These are phyloP conservation scores for Colletotrichum sp. DNA, from an alignment of 2,329 filamentous ascomycete genomes.

Conservation along the genomic window DNA sequence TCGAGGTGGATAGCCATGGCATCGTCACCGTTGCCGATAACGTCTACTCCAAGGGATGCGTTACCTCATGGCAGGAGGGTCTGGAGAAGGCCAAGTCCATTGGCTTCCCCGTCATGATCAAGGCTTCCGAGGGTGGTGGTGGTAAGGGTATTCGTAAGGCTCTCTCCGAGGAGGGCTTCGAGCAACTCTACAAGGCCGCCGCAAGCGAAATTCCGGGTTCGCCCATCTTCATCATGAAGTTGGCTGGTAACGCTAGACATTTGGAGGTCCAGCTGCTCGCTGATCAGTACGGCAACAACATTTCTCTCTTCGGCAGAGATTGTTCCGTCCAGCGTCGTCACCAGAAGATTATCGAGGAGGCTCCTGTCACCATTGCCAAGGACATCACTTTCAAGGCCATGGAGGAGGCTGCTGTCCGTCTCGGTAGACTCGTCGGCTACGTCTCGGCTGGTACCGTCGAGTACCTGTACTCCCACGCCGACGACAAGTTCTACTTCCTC, in stretches of 20 bases:
- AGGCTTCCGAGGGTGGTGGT: constrained; percentile 99
- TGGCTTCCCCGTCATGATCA: constrained; percentile 99
- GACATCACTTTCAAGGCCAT: constrained; percentile 89
- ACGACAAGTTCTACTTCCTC: constrained; percentile 99
- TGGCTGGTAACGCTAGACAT: constrained; percentile 94
- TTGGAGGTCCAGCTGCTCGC: constrained; percentile 96
- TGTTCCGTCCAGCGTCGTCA: constrained; percentile 98
- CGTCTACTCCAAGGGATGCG: constrained; percentile 89
- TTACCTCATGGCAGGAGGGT: constrained; percentile 87
- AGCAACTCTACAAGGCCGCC: constrained; percentile 89
- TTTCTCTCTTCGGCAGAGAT: constrained; percentile 97
- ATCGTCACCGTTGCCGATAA: constrained; percentile 92
- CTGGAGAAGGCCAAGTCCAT: constrained; percentile 86
- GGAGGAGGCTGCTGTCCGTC: constrained; percentile 94
- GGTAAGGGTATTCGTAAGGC: constrained; percentile 99
- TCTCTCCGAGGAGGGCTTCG: constrained; percentile 81
- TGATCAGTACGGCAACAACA: constrained; percentile 99
- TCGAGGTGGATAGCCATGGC: constrained; percentile 77
- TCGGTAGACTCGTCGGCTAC: constrained; percentile 94
- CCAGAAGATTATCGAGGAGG: constrained; percentile 99
- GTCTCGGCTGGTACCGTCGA: constrained; percentile 98
- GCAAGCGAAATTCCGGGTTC: constrained; percentile 98
- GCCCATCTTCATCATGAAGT: constrained; percentile 99
- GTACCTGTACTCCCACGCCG: constrained; percentile 96
- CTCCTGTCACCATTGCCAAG: constrained; percentile 95